phyloP scores from a whole-genome alignment of 495 filamentous ascomycete genomes.

The Poronia punctata region DNA sequence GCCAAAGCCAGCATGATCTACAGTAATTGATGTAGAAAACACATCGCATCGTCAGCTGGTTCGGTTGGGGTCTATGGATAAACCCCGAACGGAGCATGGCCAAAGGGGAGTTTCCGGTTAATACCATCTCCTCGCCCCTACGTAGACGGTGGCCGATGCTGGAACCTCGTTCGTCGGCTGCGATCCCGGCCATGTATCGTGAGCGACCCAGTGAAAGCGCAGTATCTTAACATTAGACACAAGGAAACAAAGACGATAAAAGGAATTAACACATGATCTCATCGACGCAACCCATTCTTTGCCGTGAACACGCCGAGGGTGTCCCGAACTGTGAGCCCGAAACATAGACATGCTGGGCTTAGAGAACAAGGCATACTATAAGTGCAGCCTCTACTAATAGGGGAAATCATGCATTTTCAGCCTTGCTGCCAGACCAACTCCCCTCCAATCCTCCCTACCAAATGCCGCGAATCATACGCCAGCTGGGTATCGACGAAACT shows the following conservation, averaged over 20 bases:
- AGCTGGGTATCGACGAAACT: slow-evolving; percentile 25
- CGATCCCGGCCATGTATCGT: slow-evolving; percentile 4
- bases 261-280: slow-evolving; percentile 26
- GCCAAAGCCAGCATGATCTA: slow-evolving; percentile 9
- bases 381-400: slow-evolving; percentile 21
- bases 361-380: slow-evolving; percentile 19
- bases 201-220: slow-evolving; percentile 26
- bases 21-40: slow-evolving; percentile 4
- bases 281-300: slow-evolving; percentile 18
- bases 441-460: slow-evolving; percentile 17
- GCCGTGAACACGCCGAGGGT: slow-evolving; percentile 20
- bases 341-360: slow-evolving; percentile 21
- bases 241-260: slow-evolving; percentile 27
- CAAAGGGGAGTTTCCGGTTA: too few species aligned
- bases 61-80: slow-evolving; percentile 7
- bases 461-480: slow-evolving; percentile 22
- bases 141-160: slow-evolving; percentile 5
- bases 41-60: slow-evolving; percentile 6
- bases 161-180: slow-evolving; percentile 6
- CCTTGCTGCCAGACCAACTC: slow-evolving; percentile 22
- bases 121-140: slow-evolving; percentile 7
- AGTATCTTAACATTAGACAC: slow-evolving; percentile 26
- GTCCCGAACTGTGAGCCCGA: slow-evolving; percentile 18
- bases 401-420: slow-evolving; percentile 24
- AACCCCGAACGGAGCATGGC: too few species aligned